Base-by-base conservation (phyloP, 371 early-diverging fungal species). In the Mortierella sp. region DNA sequence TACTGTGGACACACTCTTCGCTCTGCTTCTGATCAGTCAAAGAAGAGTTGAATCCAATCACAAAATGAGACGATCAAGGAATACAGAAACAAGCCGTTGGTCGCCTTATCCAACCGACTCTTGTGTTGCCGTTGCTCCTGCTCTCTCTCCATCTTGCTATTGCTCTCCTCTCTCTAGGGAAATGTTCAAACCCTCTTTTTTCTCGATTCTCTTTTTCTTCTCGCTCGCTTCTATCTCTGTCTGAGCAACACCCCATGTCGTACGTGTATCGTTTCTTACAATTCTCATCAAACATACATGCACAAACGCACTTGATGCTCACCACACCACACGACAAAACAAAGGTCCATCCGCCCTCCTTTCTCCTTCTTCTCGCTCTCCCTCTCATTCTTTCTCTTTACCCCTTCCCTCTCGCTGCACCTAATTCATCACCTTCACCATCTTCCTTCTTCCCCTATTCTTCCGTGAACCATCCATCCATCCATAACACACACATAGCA, bases 31-130 rank as follows among this genome's bases (percentile, higher is more conserved):
- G 43, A 40, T 6, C 43, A 40, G 43, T 40, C 6, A 6, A 40
- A 40, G 43, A 40, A 40, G 6, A 61, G 34, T 61, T 24, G 40
- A 40, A 6, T 37, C 40, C 24, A 34, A 64, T 64, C 24, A 37
- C 21, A 34, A 21, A 67, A 40, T 67, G 67, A 67, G 67, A 67
- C 67, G 67, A 67, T 37, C 67, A 67, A 64, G 40, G 34, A 61
- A 54, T n/a, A 54, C 16, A n/a, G n/a, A n/a, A 54, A n/a, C 8
- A n/a, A 6, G 37, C 11, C 16, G 31, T 34, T 34, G 31, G 6
- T 16, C 3, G 21, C 37, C 3, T 21, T 67, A 40, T 67, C 67
- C 40, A 40, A 67, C 67, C 10, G 67, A 67, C 67, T 16, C 16
- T 50, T 50, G 50, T 50, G 50, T 50, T 46, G 50, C 50, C 13